phyloP scores from a whole-genome alignment of 2,329 filamentous ascomycete genomes.

The Aspergillus glaucus region DNA sequence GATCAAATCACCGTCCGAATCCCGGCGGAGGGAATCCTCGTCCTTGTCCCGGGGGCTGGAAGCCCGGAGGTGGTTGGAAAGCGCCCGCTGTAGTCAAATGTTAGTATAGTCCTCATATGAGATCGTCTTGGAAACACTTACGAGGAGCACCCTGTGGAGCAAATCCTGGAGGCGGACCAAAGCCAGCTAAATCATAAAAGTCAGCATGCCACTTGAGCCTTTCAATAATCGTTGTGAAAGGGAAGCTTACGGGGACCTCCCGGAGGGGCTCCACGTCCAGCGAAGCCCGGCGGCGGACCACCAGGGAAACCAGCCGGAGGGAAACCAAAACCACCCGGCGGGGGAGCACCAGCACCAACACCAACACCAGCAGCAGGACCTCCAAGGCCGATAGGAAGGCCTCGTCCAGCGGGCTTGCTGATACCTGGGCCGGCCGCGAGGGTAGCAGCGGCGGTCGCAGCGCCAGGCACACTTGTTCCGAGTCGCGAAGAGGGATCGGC shows the following conservation, averaged over 20 bases:
- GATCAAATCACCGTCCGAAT: conserved; percentile 37
- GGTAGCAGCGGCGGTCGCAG: conserved; percentile 52
- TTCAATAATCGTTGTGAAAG: conserved; percentile 7
- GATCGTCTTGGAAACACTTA: conserved; percentile 29
- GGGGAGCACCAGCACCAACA: conserved; percentile 63
- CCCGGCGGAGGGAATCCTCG: conserved; percentile 48
- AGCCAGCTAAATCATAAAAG: conserved; percentile 33
- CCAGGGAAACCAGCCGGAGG: conserved; percentile 50
- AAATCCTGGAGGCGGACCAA: conserved; percentile 44
- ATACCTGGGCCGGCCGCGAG: conserved; percentile 82
- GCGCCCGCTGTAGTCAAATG: conserved; percentile 37
- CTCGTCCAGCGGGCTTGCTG: conserved; percentile 82
- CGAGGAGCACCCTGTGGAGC: conserved; percentile 40
- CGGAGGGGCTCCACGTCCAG: conserved; percentile 46
- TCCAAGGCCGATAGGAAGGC: conserved; percentile 72
- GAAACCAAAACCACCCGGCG: conserved; percentile 50
- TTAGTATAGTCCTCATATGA: conserved; percentile 25
- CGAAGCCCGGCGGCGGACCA: conserved; percentile 45
- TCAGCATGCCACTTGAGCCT: not conserved
- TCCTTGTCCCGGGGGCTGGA: conserved; percentile 60
- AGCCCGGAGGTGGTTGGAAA: conserved; percentile 61
- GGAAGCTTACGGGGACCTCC: conserved; percentile 47
- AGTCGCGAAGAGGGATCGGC: conserved; percentile 87
- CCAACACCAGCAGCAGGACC: conserved; percentile 78
- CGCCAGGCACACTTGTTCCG: conserved; percentile 65